Evolutionary conservation across 2,329 filamentous ascomycete species (phyloP).

Genomic region (Bipolaris sorokiniana): DNA sequence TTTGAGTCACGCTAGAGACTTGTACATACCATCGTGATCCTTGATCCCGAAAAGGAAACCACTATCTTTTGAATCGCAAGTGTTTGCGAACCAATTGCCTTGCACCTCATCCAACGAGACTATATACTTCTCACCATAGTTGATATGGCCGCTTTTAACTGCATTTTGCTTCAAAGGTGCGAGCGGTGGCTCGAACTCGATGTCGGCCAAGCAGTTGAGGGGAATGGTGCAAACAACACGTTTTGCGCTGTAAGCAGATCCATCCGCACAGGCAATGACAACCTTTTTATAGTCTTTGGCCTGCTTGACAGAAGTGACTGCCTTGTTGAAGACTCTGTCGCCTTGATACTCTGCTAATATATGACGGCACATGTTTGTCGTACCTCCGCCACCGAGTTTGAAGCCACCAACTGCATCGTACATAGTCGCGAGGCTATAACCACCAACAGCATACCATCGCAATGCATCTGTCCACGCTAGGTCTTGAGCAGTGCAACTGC

Average conservation of each 20-base stretch:
- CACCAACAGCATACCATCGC: conserved; percentile 1
- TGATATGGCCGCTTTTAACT: neutral
- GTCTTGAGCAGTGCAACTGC: neutral
- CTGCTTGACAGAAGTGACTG: neutral
- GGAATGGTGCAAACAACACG: neutral
- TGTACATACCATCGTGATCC: neutral
- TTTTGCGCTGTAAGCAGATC: neutral
- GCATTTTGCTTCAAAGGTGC: neutral
- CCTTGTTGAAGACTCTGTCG: neutral
- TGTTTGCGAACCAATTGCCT: neutral
- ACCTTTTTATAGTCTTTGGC: neutral
- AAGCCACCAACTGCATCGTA: neutral
- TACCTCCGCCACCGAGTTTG: neutral
- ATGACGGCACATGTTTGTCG: neutral
- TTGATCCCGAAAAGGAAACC: conserved; percentile 1
- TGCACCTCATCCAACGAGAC: neutral
- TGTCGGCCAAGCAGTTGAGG: neutral
- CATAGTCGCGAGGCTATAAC: neutral
- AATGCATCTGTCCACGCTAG: conserved; percentile 1
- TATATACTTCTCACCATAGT: neutral
- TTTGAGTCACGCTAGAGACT: neutral
- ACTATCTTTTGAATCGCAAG: neutral
- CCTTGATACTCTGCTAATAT: conserved; percentile 1
- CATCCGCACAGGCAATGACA: neutral
- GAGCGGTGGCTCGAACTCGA: neutral